phyloP scores from a whole-genome alignment of 2,329 filamentous ascomycete genomes.

The Calycina marina region DNA sequence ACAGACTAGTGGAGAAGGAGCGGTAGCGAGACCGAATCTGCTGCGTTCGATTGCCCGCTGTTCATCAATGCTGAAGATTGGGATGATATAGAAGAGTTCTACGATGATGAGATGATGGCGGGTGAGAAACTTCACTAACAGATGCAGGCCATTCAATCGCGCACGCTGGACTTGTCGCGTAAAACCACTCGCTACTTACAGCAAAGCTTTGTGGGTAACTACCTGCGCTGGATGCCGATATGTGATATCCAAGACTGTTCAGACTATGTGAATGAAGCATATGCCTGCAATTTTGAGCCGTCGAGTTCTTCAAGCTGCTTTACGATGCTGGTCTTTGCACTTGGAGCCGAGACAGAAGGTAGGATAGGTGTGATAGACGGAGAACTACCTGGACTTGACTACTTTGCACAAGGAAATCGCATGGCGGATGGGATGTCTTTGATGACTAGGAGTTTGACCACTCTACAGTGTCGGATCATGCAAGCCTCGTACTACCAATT shows the following conservation, averaged over 20 bases:
- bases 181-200: background rate
- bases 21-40: background rate
- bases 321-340: background rate
- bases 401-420: background rate
- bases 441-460: background rate
- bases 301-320: background rate
- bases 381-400: background rate
- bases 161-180: background rate
- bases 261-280: background rate
- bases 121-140: background rate
- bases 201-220: background rate
- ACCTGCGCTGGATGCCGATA: background rate
- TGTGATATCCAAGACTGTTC: background rate
- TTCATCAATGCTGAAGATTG: background rate
- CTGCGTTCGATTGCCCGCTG: background rate
- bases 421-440: background rate
- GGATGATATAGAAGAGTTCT: background rate
- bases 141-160: background rate
- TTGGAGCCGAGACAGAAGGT: background rate
- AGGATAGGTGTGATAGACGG: background rate
- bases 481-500: background rate
- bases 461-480: background rate
- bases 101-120: background rate
- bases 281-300: background rate
- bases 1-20: background rate